These are phyloP conservation scores for Prinsepia uniflora DNA, from an alignment of 306 rosid species.

Conservation along the genomic window DNA sequence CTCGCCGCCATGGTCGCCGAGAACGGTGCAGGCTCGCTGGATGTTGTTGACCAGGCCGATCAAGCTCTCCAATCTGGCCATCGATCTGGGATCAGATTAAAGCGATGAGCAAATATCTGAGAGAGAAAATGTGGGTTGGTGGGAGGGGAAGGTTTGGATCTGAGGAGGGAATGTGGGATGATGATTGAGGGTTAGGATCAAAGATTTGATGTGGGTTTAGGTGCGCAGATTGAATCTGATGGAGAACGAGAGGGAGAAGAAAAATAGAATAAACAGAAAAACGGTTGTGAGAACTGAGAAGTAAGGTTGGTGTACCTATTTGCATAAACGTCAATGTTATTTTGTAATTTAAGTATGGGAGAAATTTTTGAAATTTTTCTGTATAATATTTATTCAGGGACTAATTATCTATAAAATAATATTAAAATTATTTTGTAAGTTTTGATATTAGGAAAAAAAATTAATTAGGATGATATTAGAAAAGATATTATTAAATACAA, in stretches of 20 bases:
- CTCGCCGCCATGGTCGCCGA: slow-evolving; percentile 97
- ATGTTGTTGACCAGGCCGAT: slow-evolving; percentile 92
- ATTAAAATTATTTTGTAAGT: too few relatives aligned
- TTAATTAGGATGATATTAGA: neutral
- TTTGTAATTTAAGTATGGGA: too few relatives aligned
- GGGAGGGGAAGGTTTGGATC: slow-evolving; percentile 13
- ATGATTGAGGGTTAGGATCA: slow-evolving; percentile 2
- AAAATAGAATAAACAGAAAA: slow-evolving; percentile 30
- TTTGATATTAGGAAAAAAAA: too few relatives aligned
- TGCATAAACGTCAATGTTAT: neutral
- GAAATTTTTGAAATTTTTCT: too few relatives aligned
- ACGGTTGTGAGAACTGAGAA: slow-evolving; percentile 31
- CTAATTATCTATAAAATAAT: too few relatives aligned
- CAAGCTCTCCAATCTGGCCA: slow-evolving; percentile 99
- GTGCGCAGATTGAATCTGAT: slow-evolving; percentile 38
- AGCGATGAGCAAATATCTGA: slow-evolving; percentile 14
- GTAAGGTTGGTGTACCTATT: neutral
- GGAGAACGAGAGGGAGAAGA: slow-evolving; percentile 5
- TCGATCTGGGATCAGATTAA: slow-evolving; percentile 28
- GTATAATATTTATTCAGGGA: too few relatives aligned
- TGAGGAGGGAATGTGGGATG: slow-evolving; percentile 25
- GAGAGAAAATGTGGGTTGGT: neutral
- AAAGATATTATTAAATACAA: too few relatives aligned
- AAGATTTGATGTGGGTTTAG: slow-evolving; percentile 25
- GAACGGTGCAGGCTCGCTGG: slow-evolving; percentile 94